A percentile compares a stretch with the other conserved stretches of the same genome.
phyloP scores from a whole-genome alignment of 73 alveolate species.

The Blepharisma stoltei region DNA sequence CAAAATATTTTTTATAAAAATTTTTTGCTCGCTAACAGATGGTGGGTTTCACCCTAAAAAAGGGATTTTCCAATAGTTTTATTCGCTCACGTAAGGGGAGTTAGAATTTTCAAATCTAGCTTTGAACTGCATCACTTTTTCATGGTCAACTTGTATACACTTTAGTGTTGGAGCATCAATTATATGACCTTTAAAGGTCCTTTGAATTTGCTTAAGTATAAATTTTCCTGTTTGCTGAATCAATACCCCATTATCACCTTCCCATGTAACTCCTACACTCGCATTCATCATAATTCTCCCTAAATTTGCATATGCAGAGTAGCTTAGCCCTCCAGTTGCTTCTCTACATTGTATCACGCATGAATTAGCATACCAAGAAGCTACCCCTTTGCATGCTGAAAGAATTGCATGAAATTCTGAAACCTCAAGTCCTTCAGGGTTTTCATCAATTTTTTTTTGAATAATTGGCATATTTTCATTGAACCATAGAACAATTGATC shows the following conservation, averaged over 20 bases:
- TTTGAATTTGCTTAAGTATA: slow-evolving; percentile 38
- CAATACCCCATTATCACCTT: slow-evolving; percentile 82
- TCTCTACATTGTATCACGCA: slow-evolving; percentile 56
- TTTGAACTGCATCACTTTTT: not conserved
- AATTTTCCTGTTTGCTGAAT: slow-evolving; percentile 67
- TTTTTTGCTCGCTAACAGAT: no score
- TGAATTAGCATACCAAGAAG: slow-evolving; percentile 40
- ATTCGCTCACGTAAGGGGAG: no score
- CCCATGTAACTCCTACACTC: slow-evolving; percentile 53
- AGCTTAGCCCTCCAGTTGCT: slow-evolving; percentile 73
- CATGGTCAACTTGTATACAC: not conserved
- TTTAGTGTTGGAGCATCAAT: slow-evolving; percentile 5
- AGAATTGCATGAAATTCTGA: slow-evolving; percentile 37
- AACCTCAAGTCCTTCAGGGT: slow-evolving; percentile 32
- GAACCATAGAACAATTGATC: not conserved
- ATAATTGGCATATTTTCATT: not conserved
- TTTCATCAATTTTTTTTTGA: not conserved
- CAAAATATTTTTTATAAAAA: no score
- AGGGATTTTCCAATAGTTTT: no score
- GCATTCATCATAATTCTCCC: slow-evolving; percentile 28
- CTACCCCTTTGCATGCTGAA: slow-evolving; percentile 50
- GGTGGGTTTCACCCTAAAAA: no score
- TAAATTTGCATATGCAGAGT: slow-evolving; percentile 57
- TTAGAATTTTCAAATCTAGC: no score
- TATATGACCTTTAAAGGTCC: slow-evolving; percentile 35